phyloP scores from a whole-genome alignment of 2,329 filamentous ascomycete species.

The Beauveria pseudobassiana region DNA sequence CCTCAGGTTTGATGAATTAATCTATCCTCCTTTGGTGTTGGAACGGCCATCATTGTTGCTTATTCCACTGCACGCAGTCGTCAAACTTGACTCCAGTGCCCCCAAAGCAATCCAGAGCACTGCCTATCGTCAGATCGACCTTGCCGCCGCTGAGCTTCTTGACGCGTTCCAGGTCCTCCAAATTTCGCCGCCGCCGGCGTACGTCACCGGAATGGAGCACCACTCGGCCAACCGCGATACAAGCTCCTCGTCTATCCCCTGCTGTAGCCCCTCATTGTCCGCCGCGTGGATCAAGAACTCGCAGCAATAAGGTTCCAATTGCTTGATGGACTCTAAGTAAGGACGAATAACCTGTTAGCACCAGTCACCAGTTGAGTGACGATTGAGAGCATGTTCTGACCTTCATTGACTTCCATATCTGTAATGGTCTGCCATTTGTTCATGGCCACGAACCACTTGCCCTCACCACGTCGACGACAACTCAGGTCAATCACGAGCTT shows the following conservation, averaged over 20 bases:
- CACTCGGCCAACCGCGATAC: conserved; percentile 71
- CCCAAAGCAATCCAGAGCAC: conserved; percentile 92
- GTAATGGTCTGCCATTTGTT: conserved; percentile 99
- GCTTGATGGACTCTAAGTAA: conserved; percentile 62
- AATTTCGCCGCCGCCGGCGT: conserved; percentile 83
- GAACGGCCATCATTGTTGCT: conserved; percentile 21
- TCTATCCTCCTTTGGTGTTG: not conserved
- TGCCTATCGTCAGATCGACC: conserved; percentile 92
- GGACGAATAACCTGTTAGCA: not conserved
- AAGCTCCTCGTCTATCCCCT: conserved; percentile 80
- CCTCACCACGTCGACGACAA: conserved; percentile 65
- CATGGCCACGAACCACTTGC: conserved; percentile 94
- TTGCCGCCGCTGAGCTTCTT: conserved; percentile 69
- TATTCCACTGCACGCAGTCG: conserved; percentile 87
- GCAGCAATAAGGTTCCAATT: conserved; percentile 84
- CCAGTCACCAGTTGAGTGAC: not conserved
- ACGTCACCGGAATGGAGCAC: conserved; percentile 90
- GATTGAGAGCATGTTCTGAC: conserved; percentile 37
- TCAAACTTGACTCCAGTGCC: conserved; percentile 79
- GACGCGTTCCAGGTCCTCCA: conserved; percentile 78
- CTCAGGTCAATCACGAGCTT: conserved; percentile 94
- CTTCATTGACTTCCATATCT: conserved; percentile 86
- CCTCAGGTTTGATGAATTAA: not conserved
- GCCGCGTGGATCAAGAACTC: conserved; percentile 97
- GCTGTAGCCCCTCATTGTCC: conserved; percentile 90